A percentile compares a stretch with the other conserved stretches of the same genome.
Conservation (phyloP, 352 stramenopile genomes). For the Paralagenidium karlingii region DNA sequence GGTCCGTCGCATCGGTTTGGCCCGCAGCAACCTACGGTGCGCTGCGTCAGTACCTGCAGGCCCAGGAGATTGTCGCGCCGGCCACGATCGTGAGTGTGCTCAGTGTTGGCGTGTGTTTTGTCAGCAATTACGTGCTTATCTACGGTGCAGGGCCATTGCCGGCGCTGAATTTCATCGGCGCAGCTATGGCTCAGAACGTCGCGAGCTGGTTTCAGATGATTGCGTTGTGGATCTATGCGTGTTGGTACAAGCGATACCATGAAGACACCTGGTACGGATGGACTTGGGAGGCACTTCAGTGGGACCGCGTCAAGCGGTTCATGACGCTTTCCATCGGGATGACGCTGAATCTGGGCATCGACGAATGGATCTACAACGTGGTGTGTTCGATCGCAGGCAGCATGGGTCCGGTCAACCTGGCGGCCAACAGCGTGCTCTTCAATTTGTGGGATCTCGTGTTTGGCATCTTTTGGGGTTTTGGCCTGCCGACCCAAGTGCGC, state of each 20-base stretch:
- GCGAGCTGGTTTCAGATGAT: constrained; percentile 61
- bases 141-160: constrained; percentile 42
- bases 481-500: constrained; percentile 62
- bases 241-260: constrained; percentile 73
- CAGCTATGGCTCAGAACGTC: constrained; percentile 51
- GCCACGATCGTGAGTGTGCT: constrained; percentile 66
- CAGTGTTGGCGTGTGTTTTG: constrained; percentile 48
- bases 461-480: constrained; percentile 76
- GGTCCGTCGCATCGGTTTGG: constrained; percentile 44
- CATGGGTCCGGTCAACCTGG: constrained; percentile 44
- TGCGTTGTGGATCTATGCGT: constrained; percentile 53
- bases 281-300: constrained; percentile 31
- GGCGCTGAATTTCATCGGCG: constrained; percentile 55
- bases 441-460: constrained; percentile 78
- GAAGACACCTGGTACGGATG: constrained; percentile 70
- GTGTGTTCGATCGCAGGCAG: constrained; percentile 54
- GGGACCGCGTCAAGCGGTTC: constrained; percentile 53
- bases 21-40: constrained; percentile 60
- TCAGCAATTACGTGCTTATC: constrained; percentile 70
- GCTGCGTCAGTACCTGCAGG: constrained; percentile 65
- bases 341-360: constrained; percentile 63
- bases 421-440: constrained; percentile 72
- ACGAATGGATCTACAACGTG: constrained; percentile 74
- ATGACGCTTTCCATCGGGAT: constrained; percentile 51
- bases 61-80: constrained; percentile 67